Conservation (phyloP, 345 rosid genomes). For the Populus nigra region DNA sequence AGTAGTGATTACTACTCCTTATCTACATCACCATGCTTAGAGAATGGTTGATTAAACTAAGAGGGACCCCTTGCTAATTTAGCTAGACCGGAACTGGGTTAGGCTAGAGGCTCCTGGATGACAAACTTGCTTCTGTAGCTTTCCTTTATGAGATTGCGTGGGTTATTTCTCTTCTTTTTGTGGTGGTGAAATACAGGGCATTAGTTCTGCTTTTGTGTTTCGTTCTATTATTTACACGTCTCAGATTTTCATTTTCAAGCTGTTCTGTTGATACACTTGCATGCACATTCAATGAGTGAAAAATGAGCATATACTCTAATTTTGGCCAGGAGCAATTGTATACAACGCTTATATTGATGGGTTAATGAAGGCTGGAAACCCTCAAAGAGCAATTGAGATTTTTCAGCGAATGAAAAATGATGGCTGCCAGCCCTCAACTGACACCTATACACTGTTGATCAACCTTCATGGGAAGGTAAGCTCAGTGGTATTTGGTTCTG, state of each 20-base stretch:
- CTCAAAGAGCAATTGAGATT: constrained; percentile 58
- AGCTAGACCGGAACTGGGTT: too few species aligned
- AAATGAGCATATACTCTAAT: background rate
- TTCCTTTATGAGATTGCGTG: too few species aligned
- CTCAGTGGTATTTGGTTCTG: background rate
- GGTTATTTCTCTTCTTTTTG: background rate
- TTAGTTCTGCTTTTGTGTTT: background rate
- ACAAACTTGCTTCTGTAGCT: too few species aligned
- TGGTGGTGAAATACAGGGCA: background rate
- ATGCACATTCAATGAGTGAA: background rate
- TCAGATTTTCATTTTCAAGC: background rate
- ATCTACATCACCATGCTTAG: too few species aligned
- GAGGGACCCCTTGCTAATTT: too few species aligned
- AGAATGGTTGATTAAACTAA: too few species aligned
- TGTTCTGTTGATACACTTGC: background rate
- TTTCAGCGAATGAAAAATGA: constrained; percentile 76
- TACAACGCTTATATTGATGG: constrained; percentile 88
- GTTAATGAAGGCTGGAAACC: constrained; percentile 62
- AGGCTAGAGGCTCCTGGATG: too few species aligned
- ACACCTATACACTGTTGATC: constrained; percentile 85
- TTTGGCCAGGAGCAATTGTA: constrained; percentile 55
- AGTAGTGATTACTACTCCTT: too few species aligned
- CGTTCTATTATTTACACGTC: background rate
- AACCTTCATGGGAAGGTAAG: constrained; percentile 86
- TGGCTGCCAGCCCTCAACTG: constrained; percentile 57